phyloP scores from a whole-genome alignment of 2,329 filamentous ascomycete species.

The Sporothrix luriei region DNA sequence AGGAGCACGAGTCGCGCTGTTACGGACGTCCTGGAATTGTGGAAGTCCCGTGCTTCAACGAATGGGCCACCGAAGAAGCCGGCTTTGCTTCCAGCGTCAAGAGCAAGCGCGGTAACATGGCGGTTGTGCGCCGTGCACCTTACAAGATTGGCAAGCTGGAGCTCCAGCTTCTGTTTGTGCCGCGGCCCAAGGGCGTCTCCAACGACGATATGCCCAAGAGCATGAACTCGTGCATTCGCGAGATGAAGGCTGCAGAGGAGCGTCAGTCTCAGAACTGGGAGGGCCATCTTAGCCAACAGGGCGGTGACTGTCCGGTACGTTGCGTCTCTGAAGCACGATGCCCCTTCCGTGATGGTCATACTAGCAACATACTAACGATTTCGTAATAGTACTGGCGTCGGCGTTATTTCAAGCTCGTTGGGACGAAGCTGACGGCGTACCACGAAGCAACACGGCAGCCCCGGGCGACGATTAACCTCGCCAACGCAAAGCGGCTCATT shows the following conservation, averaged over 20 bases:
- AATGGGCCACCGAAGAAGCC: conserved; percentile 91
- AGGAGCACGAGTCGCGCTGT: conserved; percentile 85
- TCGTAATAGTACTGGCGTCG: conserved; percentile 84
- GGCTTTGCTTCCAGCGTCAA: conserved; percentile 82
- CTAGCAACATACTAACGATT: conserved; percentile 40
- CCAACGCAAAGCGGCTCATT: conserved; percentile 89
- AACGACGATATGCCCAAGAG: conserved; percentile 99
- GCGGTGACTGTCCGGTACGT: conserved; percentile 94
- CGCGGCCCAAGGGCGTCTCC: conserved; percentile 79
- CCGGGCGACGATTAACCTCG: conserved; percentile 92
- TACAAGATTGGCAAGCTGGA: conserved; percentile 96
- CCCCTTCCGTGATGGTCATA: not conserved
- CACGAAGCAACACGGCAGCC: conserved; percentile 95
- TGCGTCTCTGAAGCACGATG: not conserved
- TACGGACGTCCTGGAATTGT: conserved; percentile 86
- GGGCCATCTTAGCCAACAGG: conserved; percentile 91
- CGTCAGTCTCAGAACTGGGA: conserved; percentile 78
- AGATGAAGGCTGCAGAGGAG: conserved; percentile 88
- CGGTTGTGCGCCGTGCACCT: conserved; percentile 80
- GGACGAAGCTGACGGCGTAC: conserved; percentile 89
- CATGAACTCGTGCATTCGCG: conserved; percentile 94
- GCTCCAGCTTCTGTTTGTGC: conserved; percentile 91
- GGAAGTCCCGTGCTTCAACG: conserved; percentile 94
- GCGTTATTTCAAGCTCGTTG: conserved; percentile 92
- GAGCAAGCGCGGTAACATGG: conserved; percentile 79